Base-by-base conservation (phyloP, 2,329 filamentous ascomycete genomes). In the Myriosclerotinia duriaeana region DNA sequence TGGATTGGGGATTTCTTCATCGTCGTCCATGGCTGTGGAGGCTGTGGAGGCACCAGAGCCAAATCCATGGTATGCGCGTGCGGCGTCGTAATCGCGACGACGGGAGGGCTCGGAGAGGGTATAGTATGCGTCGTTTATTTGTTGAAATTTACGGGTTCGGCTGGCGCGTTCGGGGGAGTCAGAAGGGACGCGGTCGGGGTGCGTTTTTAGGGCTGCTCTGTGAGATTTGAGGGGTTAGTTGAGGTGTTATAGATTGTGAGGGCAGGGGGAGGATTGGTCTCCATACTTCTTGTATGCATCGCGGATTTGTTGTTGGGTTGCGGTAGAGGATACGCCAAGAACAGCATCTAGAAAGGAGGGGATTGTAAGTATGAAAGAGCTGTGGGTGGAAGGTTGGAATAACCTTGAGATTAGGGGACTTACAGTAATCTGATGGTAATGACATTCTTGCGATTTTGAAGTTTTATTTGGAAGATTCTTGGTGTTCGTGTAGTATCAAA, bases 41-140 rank as follows among this genome's bases (percentile, higher is more conserved):
- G 74, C 72, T n/a, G 80, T 78, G 44, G 81, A 79, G 34, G 79
- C 75, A 61, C 78, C 77, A n/a, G 75, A 72, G 22, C 78, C 75
- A 59, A 78, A 74, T n/a, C 81, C 80, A 75, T 85, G 86, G 72
- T 86, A 85, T 62, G 75, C 79, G 48, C 90, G 85, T 67, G 92
- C 87, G 64, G 85, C 82, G 76, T 98, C 94, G 80, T 97, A 98
- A 68, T 97, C 92, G 69, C 87, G 84, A 64, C 94, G 87, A 38
- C 94, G 87, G 0, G 82, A 79, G 11, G 88, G 76, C 77, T 98
- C 93, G 0, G 91, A 96, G 38, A 98, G 87, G 0, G 91, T 93
- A 78, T 92, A 96, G 82, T 96, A 97, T 69, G 93, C 92, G 76
- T 96, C 93, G 80, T 96, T 96, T 74, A 97, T 91, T 71, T 91